These are phyloP conservation scores for Reticulascus tulasneorum DNA, from an alignment of 2,329 filamentous ascomycete species.

Conservation along the genomic window DNA sequence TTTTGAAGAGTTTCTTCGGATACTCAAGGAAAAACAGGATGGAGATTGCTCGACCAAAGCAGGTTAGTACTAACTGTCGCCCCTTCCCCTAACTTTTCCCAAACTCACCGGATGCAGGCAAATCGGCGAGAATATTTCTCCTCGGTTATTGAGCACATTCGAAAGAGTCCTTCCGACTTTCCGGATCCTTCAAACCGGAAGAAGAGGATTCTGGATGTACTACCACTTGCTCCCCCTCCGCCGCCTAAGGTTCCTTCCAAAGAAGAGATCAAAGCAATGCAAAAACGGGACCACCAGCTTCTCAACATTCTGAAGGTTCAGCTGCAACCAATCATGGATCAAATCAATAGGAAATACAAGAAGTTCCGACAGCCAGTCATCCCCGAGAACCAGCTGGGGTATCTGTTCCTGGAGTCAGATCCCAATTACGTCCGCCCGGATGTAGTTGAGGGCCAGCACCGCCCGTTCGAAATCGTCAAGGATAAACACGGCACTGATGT, in stretches of 20 bases:
- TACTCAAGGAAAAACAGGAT: conserved; percentile 78
- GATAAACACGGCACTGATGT: conserved; percentile 78
- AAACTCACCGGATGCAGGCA: conserved; percentile 33
- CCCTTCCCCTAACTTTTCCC: neutral
- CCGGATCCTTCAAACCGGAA: conserved; percentile 84
- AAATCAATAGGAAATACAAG: conserved; percentile 85
- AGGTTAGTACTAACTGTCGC: conserved; percentile 37
- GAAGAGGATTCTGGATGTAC: conserved; percentile 73
- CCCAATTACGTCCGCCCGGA: conserved; percentile 64
- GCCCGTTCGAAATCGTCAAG: conserved; percentile 75
- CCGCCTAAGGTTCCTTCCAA: conserved; percentile 66
- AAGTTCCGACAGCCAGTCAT: conserved; percentile 82
- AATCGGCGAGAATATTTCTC: conserved; percentile 78
- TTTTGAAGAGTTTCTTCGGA: conserved; percentile 78
- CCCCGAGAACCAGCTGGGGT: conserved; percentile 67
- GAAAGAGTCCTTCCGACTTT: conserved; percentile 77
- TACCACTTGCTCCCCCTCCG: conserved; percentile 71
- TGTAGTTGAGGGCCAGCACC: conserved; percentile 48
- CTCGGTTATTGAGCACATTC: conserved; percentile 69
- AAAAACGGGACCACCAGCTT: conserved; percentile 76
- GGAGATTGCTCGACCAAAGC: conserved; percentile 62
- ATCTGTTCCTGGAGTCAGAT: conserved; percentile 80
- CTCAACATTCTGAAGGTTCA: conserved; percentile 85
- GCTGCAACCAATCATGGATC: conserved; percentile 94
- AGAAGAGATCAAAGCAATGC: conserved; percentile 74